phyloP scores from a whole-genome alignment of 164 flowering plant species.

The Vitis riparia region DNA sequence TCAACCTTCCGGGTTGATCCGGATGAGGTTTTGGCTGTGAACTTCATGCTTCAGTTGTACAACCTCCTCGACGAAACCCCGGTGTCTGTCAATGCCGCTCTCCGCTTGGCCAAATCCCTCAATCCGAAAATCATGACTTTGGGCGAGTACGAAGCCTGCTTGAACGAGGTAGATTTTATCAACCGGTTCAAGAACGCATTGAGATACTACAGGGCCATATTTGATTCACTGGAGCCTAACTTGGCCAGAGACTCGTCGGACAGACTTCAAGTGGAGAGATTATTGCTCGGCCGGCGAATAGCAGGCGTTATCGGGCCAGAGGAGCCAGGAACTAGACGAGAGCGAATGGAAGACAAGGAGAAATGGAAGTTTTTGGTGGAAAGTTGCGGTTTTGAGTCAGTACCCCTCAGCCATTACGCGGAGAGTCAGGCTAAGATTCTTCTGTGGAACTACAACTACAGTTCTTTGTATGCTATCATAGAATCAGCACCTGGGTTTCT shows the following conservation, averaged over 20 bases:
- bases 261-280: constrained; percentile 58
- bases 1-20: constrained; percentile 59
- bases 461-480: constrained; percentile 50
- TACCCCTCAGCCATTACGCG: constrained; percentile 72
- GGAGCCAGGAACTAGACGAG: constrained; percentile 37
- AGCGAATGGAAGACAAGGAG: constrained; percentile 67
- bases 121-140: constrained; percentile 71
- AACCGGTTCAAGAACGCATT: constrained; percentile 65
- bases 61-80: constrained; percentile 63
- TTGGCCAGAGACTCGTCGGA: constrained; percentile 59
- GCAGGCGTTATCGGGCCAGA: constrained; percentile 51
- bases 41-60: constrained; percentile 88
- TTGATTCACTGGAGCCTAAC: constrained; percentile 84
- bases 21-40: constrained; percentile 73
- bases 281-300: constrained; percentile 62
- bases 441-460: constrained; percentile 82
- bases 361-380: constrained; percentile 74
- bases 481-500: constrained; percentile 77
- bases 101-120: constrained; percentile 64
- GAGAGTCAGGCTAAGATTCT: constrained; percentile 82
- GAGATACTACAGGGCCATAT: constrained; percentile 67
- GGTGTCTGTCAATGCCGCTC: constrained; percentile 44
- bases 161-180: constrained; percentile 56
- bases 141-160: constrained; percentile 77
- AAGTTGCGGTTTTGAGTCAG: constrained; percentile 60